Evolutionary conservation across 176 grass and related monocot genomes (phyloP), one percentile per base, ranked within the genome.

Genomic region (Saccharum spontaneum): DNA sequence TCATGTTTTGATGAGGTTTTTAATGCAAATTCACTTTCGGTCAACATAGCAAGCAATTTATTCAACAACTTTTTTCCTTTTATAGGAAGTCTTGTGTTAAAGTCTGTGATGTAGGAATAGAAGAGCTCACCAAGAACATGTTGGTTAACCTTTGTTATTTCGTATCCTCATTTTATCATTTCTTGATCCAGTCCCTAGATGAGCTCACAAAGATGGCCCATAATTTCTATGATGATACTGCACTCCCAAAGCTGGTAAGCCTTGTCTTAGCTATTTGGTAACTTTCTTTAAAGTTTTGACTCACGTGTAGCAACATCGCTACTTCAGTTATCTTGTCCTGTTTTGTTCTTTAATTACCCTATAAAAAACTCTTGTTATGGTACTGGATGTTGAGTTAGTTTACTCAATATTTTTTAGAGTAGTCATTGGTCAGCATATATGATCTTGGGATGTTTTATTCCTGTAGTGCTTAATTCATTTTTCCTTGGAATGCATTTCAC

Each of bases 241-340:
- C 94, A 37, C 97, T 99, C 87, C 94, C 97, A 73, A 99, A 94
- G 76, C 92, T 99, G 92, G 97, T 99, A 97, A 83, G 60, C 14
- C 22, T 82, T 89, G 23, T 64, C 10, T 78, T 77, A 33, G 36
- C 14, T 90, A 78, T 64, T 34, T 6, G 54, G 54, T 22, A 80
- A 72, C 39, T 80, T 79, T 28, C 43, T 69, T 38, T 59, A 69
- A 79, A 79, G 24, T 60, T 26, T 33, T 10, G 30, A 41, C 7
- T 63, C 6, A 36, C 54, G 41, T 75, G 71, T 17, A 45, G 80
- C 11, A 54, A 13, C n/a, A 76, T 71, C 18, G 16, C 69, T 86
- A 69, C 59, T 82, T 55, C 43, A 48, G 49, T 44, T 82, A 41
- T 69, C 34, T 13, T 75, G 2, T 64, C 60, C 60, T 85, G 61